Evolutionary conservation across 805 yeast species (phyloP), one percentile per base, ranked within the genome.

Genomic region (Dipodascus geniculatus): DNA sequence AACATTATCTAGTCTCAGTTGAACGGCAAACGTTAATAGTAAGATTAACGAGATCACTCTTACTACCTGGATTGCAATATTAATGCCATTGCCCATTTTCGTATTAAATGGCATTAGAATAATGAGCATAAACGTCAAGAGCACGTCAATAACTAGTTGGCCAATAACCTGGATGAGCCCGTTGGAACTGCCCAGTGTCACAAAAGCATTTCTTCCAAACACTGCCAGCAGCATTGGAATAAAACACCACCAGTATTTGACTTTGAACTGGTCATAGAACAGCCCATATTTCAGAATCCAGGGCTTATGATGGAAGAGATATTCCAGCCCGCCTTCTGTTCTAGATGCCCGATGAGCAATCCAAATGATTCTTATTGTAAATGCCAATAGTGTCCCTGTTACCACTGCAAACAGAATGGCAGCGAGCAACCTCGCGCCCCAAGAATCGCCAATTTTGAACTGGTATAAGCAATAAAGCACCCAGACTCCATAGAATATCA

Each of bases 191-290:
- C 64, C 70, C 2, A 67, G 60, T 1, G 66, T 68, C 52, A 66
- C 57, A 48, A 67, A 64, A 22, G 70, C 68, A 51, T 63, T 64
- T 42, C 68, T 55, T 20, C 60, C 62, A 53, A 66, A 60, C 6
- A 63, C 55, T 1, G 62, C 63, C 9, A 51, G 38, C 17, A 64
- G 42, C 11, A 58, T 48, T 3, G 61, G 55, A 3, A 67, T 56
- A 50, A 67, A 66, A 49, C 63, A 63, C 69, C 69, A 67, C 70
- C 71, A 67, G 53, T 56, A 64, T 42, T 56, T 51, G 35, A 63
- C 57, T 51, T 60, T 58, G 55, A 63, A 67, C 54, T 64, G 66
- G 53, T 65, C 66, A 55, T 67, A 66, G 48, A 67, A 63, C 16
- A 67, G 62, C 2, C 71, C 70, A 52, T 65, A 67, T 48, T 58